A percentile compares a stretch with the other conserved stretches of the same genome.
phyloP scores from a whole-genome alignment of 208 protist species.

The Giardia duodenalis region DNA sequence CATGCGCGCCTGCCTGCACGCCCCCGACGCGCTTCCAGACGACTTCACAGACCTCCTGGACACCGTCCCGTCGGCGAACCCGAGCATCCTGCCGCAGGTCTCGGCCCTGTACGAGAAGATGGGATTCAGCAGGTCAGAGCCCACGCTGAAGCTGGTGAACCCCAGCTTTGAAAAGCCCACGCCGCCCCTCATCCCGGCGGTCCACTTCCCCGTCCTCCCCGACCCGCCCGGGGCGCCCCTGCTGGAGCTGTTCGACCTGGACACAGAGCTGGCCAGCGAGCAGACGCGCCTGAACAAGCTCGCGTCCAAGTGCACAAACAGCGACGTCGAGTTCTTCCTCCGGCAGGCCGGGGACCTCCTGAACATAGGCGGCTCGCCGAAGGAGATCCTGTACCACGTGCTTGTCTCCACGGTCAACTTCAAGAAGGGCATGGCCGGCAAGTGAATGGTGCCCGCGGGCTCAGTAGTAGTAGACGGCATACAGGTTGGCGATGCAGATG shows the following conservation, averaged over 20 bases:
- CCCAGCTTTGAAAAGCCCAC: slow-evolving; percentile 18
- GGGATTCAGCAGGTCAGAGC: neutral
- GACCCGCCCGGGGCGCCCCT: neutral
- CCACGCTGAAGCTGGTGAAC: slow-evolving; percentile 20
- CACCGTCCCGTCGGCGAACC: neutral
- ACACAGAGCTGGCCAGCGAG: slow-evolving; percentile 7
- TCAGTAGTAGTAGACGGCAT: slow-evolving; percentile 19
- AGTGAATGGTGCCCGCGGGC: neutral
- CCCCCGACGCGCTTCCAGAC: slow-evolving; percentile 4
- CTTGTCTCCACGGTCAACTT: neutral
- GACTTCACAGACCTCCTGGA: slow-evolving; percentile 10
- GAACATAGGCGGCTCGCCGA: neutral
- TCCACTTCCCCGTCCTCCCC: neutral
- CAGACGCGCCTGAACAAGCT: neutral
- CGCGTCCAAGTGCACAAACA: neutral
- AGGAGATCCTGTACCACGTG: slow-evolving; percentile 17
- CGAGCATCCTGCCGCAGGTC: neutral
- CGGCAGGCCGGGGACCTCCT: neutral
- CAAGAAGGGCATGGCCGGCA: too few species aligned
- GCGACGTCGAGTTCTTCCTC: slow-evolving; percentile 5
- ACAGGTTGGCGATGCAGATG: slow-evolving; percentile 2
- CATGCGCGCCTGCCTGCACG: slow-evolving; percentile 16
- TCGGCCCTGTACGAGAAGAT: slow-evolving; percentile 15
- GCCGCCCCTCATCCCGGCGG: slow-evolving; percentile 9
- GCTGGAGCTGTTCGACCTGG: slow-evolving; percentile 18